Base-by-base conservation (phyloP, 345 rosid species). In the Linum trigynum region DNA sequence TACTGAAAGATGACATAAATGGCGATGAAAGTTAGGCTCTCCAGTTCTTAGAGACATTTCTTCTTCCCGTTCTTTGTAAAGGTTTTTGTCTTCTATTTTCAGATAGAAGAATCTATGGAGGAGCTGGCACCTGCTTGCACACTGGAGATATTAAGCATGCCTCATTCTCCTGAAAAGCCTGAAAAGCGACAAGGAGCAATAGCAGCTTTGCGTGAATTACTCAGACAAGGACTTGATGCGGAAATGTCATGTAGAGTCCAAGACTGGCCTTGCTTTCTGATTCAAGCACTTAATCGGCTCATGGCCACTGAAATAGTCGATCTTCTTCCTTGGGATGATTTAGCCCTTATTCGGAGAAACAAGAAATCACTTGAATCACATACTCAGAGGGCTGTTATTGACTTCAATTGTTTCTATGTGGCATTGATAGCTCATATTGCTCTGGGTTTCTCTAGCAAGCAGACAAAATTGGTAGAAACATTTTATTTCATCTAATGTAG, bases 121-220 rank as follows among this genome's bases (percentile, higher is more conserved):
- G 96, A 88, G 90, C 99, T 88, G 75, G 99, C 97, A 73, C 95
- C 99, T 68, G 96, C 95, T 59, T 94, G 99, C 86, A 83, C 97
- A 53, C 79, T 94, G 88, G 97, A 94, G 74, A 79, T 90, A 74
- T 78, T 94, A 72, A 89, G 89, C 76, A 80, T 85, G 84, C 89
- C 95, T 68, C 80, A 65, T 56, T 79, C 86, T 55, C 91, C 92
- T 65, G 99, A 90, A 77, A 85, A 88, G 78, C 80, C 84, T 64
- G 95, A 88, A 70, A 79, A 87, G 68, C 83, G 96, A 77, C 79
- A 74, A 71, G 96, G 97, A 74, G 96, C 99, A 39, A 84, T 90
- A 76, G 86, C 95, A 70, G 97, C 99, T 45, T 69, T 94, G 82
- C 84, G 78, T 61, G 99, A 94, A 75, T 75, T 90, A 70, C 87